Percentiles rank a stretch among this genome's conserved stretches.
Evolutionary conservation across 2,329 filamentous ascomycete species (phyloP).

Genomic region (Emmonsiellopsis sp.): DNA sequence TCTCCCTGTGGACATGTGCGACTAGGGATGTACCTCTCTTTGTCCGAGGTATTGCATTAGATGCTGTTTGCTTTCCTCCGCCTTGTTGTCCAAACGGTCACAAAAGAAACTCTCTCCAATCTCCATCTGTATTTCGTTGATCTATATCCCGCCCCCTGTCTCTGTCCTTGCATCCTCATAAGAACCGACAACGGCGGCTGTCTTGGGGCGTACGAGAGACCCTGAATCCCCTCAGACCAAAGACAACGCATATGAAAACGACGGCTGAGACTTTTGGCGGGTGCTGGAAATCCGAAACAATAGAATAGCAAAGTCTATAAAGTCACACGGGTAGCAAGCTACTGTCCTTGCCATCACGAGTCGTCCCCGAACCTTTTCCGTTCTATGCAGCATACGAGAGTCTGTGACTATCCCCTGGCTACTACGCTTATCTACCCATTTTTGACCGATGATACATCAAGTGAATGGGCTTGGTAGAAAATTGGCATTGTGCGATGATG

Average conservation of each 20-base stretch:
- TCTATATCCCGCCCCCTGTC: neutral
- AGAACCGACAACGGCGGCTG: neutral
- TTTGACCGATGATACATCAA: neutral
- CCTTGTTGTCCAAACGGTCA: neutral
- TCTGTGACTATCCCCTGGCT: neutral
- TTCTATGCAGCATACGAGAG: neutral
- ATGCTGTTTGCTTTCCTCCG: neutral
- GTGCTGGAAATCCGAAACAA: neutral
- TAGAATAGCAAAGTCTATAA: neutral
- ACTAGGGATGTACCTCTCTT: conserved; percentile 7
- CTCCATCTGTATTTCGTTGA: neutral
- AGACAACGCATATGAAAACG: neutral
- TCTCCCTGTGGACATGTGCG: conserved; percentile 8
- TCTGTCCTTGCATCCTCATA: neutral
- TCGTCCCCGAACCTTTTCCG: neutral
- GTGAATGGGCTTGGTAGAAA: neutral
- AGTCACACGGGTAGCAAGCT: neutral
- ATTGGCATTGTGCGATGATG: conserved; percentile 1
- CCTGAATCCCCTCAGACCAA: neutral
- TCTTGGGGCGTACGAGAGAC: conserved; percentile 1
- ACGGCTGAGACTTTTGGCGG: neutral
- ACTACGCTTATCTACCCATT: neutral
- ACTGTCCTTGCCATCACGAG: neutral
- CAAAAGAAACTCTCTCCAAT: neutral
- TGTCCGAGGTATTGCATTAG: conserved; percentile 4